Conservation (phyloP, 1,284 basidiomycete species). For the Abortiporus biennis region DNA sequence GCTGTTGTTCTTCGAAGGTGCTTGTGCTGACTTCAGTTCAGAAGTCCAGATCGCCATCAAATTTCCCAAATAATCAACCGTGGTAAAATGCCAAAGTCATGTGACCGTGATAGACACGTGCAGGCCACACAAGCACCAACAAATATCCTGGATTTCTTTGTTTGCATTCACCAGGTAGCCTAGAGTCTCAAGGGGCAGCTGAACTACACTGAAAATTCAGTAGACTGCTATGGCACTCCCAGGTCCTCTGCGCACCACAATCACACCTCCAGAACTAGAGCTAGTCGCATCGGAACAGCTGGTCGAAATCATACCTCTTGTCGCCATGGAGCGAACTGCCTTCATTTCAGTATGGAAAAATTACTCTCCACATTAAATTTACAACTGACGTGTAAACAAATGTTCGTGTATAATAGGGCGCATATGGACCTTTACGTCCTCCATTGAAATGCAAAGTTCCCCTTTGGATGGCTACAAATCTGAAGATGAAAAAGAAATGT, state of each 20-base stretch:
- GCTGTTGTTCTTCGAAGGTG: no score
- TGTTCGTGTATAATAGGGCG: slow-evolving; percentile 46
- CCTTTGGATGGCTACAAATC: slow-evolving; percentile 90
- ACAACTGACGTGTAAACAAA: neutral
- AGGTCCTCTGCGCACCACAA: slow-evolving; percentile 48
- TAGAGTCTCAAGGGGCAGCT: no score
- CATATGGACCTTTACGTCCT: slow-evolving; percentile 90
- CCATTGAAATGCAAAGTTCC: slow-evolving; percentile 81
- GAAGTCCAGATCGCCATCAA: no score
- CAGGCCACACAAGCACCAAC: no score
- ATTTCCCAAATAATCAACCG: no score
- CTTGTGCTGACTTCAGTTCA: neutral
- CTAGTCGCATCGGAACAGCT: slow-evolving; percentile 80
- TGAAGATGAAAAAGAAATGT: slow-evolving; percentile 93
- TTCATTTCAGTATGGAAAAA: slow-evolving; percentile 68
- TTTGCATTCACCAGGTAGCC: no score
- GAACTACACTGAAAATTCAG: no score
- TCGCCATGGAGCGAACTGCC: slow-evolving; percentile 83
- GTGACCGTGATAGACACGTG: no score
- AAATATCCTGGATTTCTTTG: no score
- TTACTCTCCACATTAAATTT: neutral
- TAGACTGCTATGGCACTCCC: slow-evolving; percentile 52
- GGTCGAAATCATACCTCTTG: slow-evolving; percentile 79
- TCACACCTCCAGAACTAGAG: slow-evolving; percentile 78
- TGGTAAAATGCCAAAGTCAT: no score